Evolutionary conservation across 805 yeast species (phyloP).

Genomic region (Metschnikowia anglica): DNA sequence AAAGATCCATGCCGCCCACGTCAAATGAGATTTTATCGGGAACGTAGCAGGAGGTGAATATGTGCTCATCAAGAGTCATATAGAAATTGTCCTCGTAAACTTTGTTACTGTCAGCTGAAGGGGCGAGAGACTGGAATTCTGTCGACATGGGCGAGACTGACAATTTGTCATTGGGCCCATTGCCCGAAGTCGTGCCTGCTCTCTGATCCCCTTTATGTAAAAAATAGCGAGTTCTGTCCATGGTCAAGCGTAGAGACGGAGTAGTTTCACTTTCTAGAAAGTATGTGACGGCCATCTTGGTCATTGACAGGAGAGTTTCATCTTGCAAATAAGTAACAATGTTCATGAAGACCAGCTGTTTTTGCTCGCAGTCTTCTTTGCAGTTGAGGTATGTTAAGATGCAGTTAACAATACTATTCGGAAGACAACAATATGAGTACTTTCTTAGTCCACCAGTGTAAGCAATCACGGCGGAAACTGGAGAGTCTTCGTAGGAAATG

Average conservation of each 20-base stretch:
- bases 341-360: slow-evolving; percentile 14
- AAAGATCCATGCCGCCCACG: slow-evolving; percentile 25
- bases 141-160: slow-evolving; percentile 14
- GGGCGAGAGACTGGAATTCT: slow-evolving; percentile 6
- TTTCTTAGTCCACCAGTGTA: slow-evolving; percentile 43
- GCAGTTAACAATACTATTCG: slow-evolving; percentile 25
- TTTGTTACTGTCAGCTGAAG: slow-evolving; percentile 17
- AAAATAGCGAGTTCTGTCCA: slow-evolving; percentile 32
- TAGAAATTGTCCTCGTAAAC: slow-evolving; percentile 34
- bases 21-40: slow-evolving; percentile 20
- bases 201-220: slow-evolving; percentile 26
- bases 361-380: not conserved
- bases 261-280: slow-evolving; percentile 26
- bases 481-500: slow-evolving; percentile 27
- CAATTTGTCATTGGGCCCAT: slow-evolving; percentile 8
- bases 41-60: slow-evolving; percentile 32
- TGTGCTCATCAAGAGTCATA: slow-evolving; percentile 33
- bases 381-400: slow-evolving; percentile 11
- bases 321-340: slow-evolving; percentile 26
- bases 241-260: slow-evolving; percentile 32
- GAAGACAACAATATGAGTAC: slow-evolving; percentile 38
- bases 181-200: slow-evolving; percentile 9
- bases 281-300: slow-evolving; percentile 32
- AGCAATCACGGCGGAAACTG: slow-evolving; percentile 33
- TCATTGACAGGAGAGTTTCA: slow-evolving; percentile 20